Conservation (phyloP, 805 yeast species). For the Candida railenensis region DNA sequence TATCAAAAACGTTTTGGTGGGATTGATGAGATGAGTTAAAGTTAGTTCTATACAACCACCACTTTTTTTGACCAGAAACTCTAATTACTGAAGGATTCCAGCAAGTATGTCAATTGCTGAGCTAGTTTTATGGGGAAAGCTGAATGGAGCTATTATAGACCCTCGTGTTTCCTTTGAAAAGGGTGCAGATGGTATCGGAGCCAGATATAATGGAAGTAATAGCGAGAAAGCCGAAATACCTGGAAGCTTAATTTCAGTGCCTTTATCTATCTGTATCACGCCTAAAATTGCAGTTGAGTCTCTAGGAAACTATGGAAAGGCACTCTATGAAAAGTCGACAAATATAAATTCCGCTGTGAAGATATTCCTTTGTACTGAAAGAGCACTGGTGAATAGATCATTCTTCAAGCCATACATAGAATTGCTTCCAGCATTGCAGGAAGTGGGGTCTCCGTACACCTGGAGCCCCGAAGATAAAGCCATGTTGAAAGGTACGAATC, state of each 20-base stretch:
- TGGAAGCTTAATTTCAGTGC: slow-evolving; percentile 17
- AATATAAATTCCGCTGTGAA: slow-evolving; percentile 33
- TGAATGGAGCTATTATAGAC: slow-evolving; percentile 28
- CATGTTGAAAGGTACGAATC: slow-evolving; percentile 65
- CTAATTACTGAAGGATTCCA: too few species aligned
- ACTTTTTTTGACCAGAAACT: too few species aligned
- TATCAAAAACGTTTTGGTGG: background rate
- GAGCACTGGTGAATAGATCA: slow-evolving; percentile 17
- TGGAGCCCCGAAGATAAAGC: slow-evolving; percentile 57
- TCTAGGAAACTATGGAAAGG: slow-evolving; percentile 12
- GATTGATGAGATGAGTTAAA: background rate
- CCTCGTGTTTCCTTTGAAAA: slow-evolving; percentile 20
- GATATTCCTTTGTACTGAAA: slow-evolving; percentile 32
- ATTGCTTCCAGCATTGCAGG: slow-evolving; percentile 34
- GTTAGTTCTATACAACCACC: too few species aligned
- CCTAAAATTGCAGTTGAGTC: slow-evolving; percentile 22
- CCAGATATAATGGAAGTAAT: slow-evolving; percentile 10
- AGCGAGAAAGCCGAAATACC: slow-evolving; percentile 3
- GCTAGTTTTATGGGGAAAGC: slow-evolving; percentile 25
- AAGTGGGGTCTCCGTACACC: slow-evolving; percentile 61
- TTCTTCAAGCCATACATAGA: slow-evolving; percentile 28
- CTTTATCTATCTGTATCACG: slow-evolving; percentile 18
- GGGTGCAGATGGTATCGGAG: slow-evolving; percentile 24
- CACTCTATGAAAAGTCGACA: slow-evolving; percentile 12
- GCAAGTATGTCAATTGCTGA: background rate